These are phyloP conservation scores for Phytophthora brassicae DNA, from an alignment of 352 stramenopile species.

Conservation along the genomic window DNA sequence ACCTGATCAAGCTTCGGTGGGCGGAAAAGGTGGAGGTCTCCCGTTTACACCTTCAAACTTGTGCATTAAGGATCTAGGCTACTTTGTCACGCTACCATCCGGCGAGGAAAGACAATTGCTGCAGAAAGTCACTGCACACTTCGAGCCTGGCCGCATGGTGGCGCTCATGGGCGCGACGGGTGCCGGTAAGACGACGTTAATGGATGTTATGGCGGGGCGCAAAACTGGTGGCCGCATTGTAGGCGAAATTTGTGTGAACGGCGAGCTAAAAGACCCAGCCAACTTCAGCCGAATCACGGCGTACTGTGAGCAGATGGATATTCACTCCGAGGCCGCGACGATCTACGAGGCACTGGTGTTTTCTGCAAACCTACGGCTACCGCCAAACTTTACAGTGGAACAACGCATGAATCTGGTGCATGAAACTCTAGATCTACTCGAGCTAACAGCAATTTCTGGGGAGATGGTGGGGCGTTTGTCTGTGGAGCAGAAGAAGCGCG, in stretches of 20 bases:
- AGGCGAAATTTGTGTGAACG: conserved; percentile 89
- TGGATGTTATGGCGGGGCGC: conserved; percentile 64
- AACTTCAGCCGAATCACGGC: conserved; percentile 73
- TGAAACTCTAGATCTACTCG: conserved; percentile 55
- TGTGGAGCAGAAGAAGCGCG: conserved; percentile 90
- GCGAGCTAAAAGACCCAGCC: conserved; percentile 72
- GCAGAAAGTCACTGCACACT: conserved; percentile 45
- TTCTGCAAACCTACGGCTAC: conserved; percentile 85
- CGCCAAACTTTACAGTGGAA: conserved; percentile 34
- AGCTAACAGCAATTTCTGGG: conserved; percentile 41
- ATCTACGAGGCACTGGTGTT: conserved; percentile 89
- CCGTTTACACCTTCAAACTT: conserved; percentile 46
- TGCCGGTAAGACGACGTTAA: conserved; percentile 56
- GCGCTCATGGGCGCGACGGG: conserved; percentile 71
- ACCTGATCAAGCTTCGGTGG: not conserved
- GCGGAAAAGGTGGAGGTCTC: conserved; percentile 17
- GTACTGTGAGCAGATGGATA: conserved; percentile 89
- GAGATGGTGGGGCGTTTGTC: conserved; percentile 57
- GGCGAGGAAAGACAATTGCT: conserved; percentile 52
- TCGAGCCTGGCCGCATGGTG: conserved; percentile 61
- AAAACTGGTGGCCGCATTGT: conserved; percentile 66
- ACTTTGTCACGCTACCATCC: conserved; percentile 52
- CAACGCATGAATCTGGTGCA: conserved; percentile 50
- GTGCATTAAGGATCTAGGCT: conserved; percentile 49
- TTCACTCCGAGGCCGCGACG: conserved; percentile 79